Evolutionary conservation across 805 yeast species (phyloP).

Genomic region (Yarrowia sp.): DNA sequence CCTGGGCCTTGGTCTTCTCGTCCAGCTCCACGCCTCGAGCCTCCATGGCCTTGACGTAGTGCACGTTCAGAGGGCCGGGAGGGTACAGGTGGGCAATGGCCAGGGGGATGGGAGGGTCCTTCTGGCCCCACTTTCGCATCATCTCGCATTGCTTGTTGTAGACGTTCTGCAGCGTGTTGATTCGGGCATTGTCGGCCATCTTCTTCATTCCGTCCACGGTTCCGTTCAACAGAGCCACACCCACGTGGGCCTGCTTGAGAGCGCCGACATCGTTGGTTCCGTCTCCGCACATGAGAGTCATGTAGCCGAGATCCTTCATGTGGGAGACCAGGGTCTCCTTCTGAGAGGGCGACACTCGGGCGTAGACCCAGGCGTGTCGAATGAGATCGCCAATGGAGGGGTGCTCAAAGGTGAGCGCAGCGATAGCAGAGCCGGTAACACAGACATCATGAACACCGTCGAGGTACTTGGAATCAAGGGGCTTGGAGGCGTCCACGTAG

Average conservation of each 20-base stretch:
- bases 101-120: constrained; percentile 76
- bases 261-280: constrained; percentile 99
- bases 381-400: constrained; percentile 73
- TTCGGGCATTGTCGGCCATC: constrained; percentile 78
- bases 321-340: constrained; percentile 88
- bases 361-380: constrained; percentile 94
- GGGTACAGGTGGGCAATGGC: constrained; percentile 95
- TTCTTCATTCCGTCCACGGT: constrained; percentile 93
- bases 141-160: constrained; percentile 85
- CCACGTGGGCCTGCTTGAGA: constrained; percentile 96
- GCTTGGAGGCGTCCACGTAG: constrained; percentile 67
- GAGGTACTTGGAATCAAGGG: constrained; percentile 55
- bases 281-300: constrained; percentile 98
- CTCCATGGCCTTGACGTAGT: constrained; percentile 84
- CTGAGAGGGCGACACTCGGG: constrained; percentile 96
- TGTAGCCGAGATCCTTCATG: constrained; percentile 86
- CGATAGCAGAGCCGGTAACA: constrained; percentile 88
- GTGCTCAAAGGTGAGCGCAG: constrained; percentile 65
- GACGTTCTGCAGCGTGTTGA: constrained; percentile 66
- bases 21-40: constrained; percentile 80
- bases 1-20: constrained; percentile 56
- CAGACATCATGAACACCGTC: constrained; percentile 77
- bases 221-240: constrained; percentile 97
- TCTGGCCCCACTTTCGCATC: constrained; percentile 74
- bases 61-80: constrained; percentile 91